A percentile compares a stretch with the other conserved stretches of the same genome.
These are phyloP conservation scores for Zymoseptoria brevis DNA, from an alignment of 2,329 filamentous ascomycete genomes.

Conservation along the genomic window DNA sequence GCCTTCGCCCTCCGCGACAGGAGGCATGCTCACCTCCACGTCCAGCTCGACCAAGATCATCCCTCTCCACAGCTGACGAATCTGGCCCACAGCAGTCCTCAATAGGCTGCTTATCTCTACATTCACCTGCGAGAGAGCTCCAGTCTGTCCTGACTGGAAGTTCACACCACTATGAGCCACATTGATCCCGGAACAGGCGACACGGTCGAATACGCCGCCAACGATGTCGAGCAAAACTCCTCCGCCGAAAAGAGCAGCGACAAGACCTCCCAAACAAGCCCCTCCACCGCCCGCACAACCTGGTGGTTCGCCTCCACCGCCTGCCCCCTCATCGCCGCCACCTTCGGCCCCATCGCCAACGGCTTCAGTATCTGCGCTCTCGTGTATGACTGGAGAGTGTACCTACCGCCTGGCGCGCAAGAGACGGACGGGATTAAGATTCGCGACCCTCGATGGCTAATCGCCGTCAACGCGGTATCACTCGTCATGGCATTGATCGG, in stretches of 20 bases:
- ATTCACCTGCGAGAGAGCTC: neutral
- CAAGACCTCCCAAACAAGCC: slow-evolving; percentile 28
- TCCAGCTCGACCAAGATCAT: neutral
- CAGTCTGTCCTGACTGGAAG: neutral
- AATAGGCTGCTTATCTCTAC: neutral
- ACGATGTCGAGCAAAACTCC: slow-evolving; percentile 32
- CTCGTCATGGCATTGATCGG: slow-evolving; percentile 47
- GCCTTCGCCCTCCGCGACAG: neutral
- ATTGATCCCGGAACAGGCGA: slow-evolving; percentile 47
- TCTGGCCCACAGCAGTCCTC: neutral
- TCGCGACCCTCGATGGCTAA: slow-evolving; percentile 46
- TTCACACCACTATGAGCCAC: slow-evolving; percentile 18
- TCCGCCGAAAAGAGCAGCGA: slow-evolving; percentile 17
- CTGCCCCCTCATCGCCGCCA: slow-evolving; percentile 48
- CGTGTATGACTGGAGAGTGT: slow-evolving; percentile 48
- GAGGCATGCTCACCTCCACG: too few species aligned
- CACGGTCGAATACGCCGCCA: slow-evolving; percentile 40
- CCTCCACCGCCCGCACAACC: slow-evolving; percentile 35
- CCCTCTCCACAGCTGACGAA: neutral
- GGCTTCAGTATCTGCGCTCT: slow-evolving; percentile 42
- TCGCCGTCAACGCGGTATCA: slow-evolving; percentile 47
- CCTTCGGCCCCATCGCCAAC: slow-evolving; percentile 33
- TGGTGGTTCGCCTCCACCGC: slow-evolving; percentile 57
- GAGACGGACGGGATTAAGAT: slow-evolving; percentile 41
- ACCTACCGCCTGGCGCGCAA: slow-evolving; percentile 37